These are phyloP conservation scores for Syncephalastrum racemosum DNA, from an alignment of 371 early-diverging fungal genomes.

Conservation along the genomic window DNA sequence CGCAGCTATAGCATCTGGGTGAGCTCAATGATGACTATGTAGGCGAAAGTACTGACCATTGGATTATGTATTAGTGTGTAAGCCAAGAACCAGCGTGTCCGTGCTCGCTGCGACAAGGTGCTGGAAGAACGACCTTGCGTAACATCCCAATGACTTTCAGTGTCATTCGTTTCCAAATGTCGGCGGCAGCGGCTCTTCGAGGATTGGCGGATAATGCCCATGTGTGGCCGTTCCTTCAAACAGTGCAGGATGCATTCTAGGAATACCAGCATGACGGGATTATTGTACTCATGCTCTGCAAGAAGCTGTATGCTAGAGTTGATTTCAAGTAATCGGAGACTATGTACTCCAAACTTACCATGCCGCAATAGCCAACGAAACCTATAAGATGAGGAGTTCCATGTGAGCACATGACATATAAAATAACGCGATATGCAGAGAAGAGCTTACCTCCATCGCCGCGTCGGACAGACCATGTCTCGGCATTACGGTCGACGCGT, in stretches of 20 bases:
- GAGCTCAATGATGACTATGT: not conserved
- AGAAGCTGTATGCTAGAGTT: slow-evolving; percentile 23
- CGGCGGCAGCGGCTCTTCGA: no score
- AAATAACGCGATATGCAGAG: not conserved
- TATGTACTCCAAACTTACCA: slow-evolving; percentile 25
- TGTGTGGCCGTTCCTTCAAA: slow-evolving; percentile 5
- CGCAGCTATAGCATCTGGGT: slow-evolving; percentile 8
- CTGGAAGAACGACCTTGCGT: not conserved
- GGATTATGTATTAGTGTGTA: slow-evolving; percentile 46
- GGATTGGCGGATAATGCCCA: no score
- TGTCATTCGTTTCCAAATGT: no score
- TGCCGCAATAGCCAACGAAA: slow-evolving; percentile 48
- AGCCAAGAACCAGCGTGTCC: slow-evolving; percentile 45
- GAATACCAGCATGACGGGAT: slow-evolving; percentile 40
- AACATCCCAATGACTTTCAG: not conserved
- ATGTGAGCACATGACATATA: no score
- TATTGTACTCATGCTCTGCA: slow-evolving; percentile 50
- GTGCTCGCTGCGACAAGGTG: slow-evolving; percentile 17
- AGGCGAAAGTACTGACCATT: slow-evolving; percentile 17
- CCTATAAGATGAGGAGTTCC: slow-evolving; percentile 11
- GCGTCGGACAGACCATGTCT: slow-evolving; percentile 54
- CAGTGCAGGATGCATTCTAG: slow-evolving; percentile 31
- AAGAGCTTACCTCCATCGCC: slow-evolving; percentile 42
- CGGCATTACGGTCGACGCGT: slow-evolving; percentile 50
- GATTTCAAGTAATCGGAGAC: not conserved